Evolutionary conservation across 2,329 filamentous ascomycete genomes (phyloP), one percentile per base, ranked within the genome.

Genomic region (Pseudopithomyces maydicus): DNA sequence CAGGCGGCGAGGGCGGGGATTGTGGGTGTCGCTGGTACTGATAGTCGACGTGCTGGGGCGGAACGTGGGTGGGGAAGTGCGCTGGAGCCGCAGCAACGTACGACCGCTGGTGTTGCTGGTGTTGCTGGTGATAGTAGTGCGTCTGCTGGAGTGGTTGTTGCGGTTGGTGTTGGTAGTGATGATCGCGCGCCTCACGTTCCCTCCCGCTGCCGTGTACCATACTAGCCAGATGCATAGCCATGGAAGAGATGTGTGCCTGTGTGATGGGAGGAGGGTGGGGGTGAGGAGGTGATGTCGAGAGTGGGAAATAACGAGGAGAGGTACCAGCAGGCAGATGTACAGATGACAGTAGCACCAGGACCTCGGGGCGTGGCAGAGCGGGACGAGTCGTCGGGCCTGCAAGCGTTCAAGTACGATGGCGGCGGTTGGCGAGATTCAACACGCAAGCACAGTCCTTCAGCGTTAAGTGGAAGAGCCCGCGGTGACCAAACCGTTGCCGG

Each of bases 1-100:
- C 87, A 42, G 89, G 89, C 59, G 89, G 89, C 65, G 89, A 92
- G 32, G 89, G 89, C 53, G 89, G 89, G 50, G 87, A 84, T 69
- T 87, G 85, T 47, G 85, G 85, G 26, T 69, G 70, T 3, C 59
- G 61, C 43, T 62, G 59, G 46, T 62, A 57, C 61, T 67, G 67
- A 32, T 72, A 71, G 17, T 74, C 69, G 52, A 57, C 61, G 19
- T 62, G 55, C 46, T 72, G 66, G 8, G 54, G 41, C 56, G 63
- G 49, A 19, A 56, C 44, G 54, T 65, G 58, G 32, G 67, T 54
- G 26, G 62, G 60, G 54, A 59, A 65, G 29, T 56, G 49, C 36
- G 32, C 53, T 6, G 67, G 57, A 38, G 68, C 57, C 23, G 62
- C 59, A 38, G 66, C 26, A 29, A 8, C 56, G 58, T 75, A 74